Evolutionary conservation across 2,329 filamentous ascomycete species (phyloP).

Genomic region (Sordariomycetes sp.): DNA sequence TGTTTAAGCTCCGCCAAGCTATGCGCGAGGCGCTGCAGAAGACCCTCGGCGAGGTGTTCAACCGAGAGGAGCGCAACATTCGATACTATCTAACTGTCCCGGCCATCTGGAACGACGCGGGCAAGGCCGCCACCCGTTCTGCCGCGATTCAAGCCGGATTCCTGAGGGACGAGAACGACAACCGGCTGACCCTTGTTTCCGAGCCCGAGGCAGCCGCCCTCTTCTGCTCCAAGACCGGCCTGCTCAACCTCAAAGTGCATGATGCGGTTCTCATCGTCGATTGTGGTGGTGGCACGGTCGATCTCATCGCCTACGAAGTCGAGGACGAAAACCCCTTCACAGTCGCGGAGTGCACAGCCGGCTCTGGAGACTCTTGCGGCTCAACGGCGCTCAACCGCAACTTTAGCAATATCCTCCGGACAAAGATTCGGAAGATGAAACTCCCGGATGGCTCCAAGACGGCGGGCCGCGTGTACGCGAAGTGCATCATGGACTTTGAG

Average conservation of each 20-base stretch:
- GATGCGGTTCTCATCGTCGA: constrained; percentile 97
- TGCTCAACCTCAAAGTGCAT: constrained; percentile 94
- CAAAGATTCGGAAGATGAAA: constrained; percentile 99
- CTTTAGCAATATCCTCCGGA: constrained; percentile 93
- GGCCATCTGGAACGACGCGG: constrained; percentile 98
- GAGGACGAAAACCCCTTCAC: constrained; percentile 96
- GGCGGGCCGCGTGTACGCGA: constrained; percentile 94
- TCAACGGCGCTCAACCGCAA: constrained; percentile 97
- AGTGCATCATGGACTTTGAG: constrained; percentile 99
- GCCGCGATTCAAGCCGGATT: constrained; percentile 96
- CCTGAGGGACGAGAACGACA: constrained; percentile 93
- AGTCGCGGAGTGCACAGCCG: constrained; percentile 91
- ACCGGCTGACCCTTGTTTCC: constrained; percentile 84
- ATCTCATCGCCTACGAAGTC: constrained; percentile 97
- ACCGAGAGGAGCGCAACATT: constrained; percentile 94
- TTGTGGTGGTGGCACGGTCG: constrained; percentile 95
- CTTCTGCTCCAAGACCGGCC: constrained; percentile 93
- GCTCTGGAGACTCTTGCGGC: constrained; percentile 93
- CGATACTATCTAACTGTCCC: constrained; percentile 97
- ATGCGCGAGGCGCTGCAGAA: constrained; percentile 95
- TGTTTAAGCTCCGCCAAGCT: constrained; percentile 94
- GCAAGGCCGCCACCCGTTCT: constrained; percentile 89
- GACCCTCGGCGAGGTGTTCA: constrained; percentile 93
- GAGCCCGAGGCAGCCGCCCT: constrained; percentile 95
- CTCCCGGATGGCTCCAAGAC: constrained; percentile 92